These are phyloP conservation scores for Blastocystis sp. DNA, from an alignment of 352 stramenopile species.

Conservation along the genomic window DNA sequence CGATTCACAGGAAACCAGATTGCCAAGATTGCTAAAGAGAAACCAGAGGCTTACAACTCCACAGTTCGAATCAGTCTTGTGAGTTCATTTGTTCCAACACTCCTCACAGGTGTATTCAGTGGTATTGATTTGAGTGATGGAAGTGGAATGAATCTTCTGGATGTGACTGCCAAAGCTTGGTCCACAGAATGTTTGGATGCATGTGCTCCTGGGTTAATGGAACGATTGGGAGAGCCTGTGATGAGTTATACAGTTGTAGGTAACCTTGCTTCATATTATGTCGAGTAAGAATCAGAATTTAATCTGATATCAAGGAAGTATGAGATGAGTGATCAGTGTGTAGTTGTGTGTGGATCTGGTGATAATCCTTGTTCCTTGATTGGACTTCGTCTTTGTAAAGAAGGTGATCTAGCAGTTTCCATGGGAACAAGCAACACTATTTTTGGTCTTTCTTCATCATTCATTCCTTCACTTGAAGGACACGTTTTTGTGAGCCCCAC, in stretches of 20 bases:
- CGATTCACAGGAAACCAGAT: slow-evolving; percentile 66
- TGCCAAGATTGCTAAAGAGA: slow-evolving; percentile 22
- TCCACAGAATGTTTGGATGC: slow-evolving; percentile 30
- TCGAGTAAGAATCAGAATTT: background rate
- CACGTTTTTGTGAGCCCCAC: slow-evolving; percentile 64
- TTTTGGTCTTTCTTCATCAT: slow-evolving; percentile 17
- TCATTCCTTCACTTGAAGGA: background rate
- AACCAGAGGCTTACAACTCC: slow-evolving; percentile 34
- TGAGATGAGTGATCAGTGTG: slow-evolving; percentile 7
- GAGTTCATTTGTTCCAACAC: slow-evolving; percentile 58
- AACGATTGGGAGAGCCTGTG: slow-evolving; percentile 57
- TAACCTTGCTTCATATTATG: slow-evolving; percentile 42
- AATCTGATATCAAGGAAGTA: slow-evolving; percentile 19
- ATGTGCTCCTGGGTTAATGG: slow-evolving; percentile 16
- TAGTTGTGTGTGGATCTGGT: slow-evolving; percentile 62
- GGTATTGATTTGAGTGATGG: slow-evolving; percentile 64
- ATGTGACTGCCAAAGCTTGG: slow-evolving; percentile 37
- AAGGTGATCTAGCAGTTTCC: slow-evolving; percentile 63
- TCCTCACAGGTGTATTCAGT: slow-evolving; percentile 57
- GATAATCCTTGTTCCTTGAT: slow-evolving; percentile 65
- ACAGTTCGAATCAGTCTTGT: slow-evolving; percentile 63
- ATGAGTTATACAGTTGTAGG: slow-evolving; percentile 28
- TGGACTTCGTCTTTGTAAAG: slow-evolving; percentile 54
- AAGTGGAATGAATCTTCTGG: slow-evolving; percentile 65
- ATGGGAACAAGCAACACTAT: slow-evolving; percentile 66